Evolutionary conservation across 2,329 filamentous ascomycete species (phyloP), one percentile per base, ranked within the genome.

Genomic region (Bipolaris bicolor): DNA sequence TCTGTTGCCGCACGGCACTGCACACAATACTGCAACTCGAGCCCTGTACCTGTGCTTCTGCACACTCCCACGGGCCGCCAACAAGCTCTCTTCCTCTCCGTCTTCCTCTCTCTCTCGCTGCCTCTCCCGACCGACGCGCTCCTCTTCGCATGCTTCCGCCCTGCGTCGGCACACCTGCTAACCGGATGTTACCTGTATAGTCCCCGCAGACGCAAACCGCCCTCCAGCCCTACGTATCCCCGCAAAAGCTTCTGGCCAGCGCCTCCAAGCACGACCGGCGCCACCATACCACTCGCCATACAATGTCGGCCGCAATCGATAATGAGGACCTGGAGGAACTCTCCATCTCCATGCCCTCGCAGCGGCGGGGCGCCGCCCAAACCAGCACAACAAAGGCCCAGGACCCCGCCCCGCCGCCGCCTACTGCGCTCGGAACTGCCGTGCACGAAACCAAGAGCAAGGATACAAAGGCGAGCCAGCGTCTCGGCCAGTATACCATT

Each of bases 401-500:
- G 76, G 79, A 77, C 71, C 76, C 69, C 43, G 56, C 64, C 51
- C 57, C 69, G 15, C 64, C 64, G n/a, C 63, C 70, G 45, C 58
- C 66, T 50, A 64, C 68, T 57, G 67, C 58, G 33, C 65, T 60
- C 52, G 62, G 57, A n/a, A 67, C 64, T 45, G 60, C 65, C 6
- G 47, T 64, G 53, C 57, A 70, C 53, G 65, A 73, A 64, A 63
- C 78, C 81, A 74, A 81, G 78, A 57, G 79, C 77, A 60, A 82
- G 78, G 65, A 80, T 73, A 66, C 77, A 80, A 88, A 85, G 80
- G 86, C 88, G 63, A 91, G 90, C 80, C 90, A 94, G 81, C 88
- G 94, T 65, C 88, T 98, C 71, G 92, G 92, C 65, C 91, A 93
- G 78, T 99, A 99, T 81, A 90, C 90, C 69, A 89, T 97, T 55